Evolutionary conservation across 164 flowering plant genomes (phyloP), one percentile per base, ranked within the genome.

Genomic region (Piper longum): DNA sequence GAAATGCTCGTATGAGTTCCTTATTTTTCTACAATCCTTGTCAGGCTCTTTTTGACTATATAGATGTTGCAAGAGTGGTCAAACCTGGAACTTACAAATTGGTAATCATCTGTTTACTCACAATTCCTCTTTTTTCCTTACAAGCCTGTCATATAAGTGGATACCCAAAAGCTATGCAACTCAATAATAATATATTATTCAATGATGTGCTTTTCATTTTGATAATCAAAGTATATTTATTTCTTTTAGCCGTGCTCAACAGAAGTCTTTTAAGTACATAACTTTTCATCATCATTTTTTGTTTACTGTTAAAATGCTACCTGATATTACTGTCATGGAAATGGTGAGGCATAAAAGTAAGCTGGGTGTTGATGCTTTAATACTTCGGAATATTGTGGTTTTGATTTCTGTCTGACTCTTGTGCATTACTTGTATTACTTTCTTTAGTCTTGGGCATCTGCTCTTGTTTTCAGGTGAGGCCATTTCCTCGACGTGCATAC

Each of bases 31-130:
- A 12, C 64, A 69, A 3, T 73, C 57, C 41, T 54, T 74, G 82
- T 79, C 88, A 91, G 99, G 79, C 68, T 42, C 85, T 93, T 19
- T 93, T 87, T 66, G 89, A 91, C 72, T 93, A 81, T 83, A 85
- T 93, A 52, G 97, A 93, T 73, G 78, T 88, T 69, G 86, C 87
- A 41, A 76, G 89, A 79, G 78, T 16, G 43, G 84, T 91, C 62
- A 91, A 85, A 74, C 93, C 97, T 65, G 89, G 89, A 62, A 80
- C 85, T 42, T 95, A 90, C 75, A 84, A 89, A 88, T 64, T 95
- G 98, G 98, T 91, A 82, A 82, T 51, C 58, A 41, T 7, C 42
- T 41, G 51, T 8, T 60, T 60, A 39, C n/a, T 14, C 19, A 6
- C 9, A 12, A 36, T 18, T 26, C 39, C 13, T 5, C 39, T n/a